These are phyloP conservation scores for Erodium moschatum DNA, from an alignment of 441 rosid species.

Conservation along the genomic window DNA sequence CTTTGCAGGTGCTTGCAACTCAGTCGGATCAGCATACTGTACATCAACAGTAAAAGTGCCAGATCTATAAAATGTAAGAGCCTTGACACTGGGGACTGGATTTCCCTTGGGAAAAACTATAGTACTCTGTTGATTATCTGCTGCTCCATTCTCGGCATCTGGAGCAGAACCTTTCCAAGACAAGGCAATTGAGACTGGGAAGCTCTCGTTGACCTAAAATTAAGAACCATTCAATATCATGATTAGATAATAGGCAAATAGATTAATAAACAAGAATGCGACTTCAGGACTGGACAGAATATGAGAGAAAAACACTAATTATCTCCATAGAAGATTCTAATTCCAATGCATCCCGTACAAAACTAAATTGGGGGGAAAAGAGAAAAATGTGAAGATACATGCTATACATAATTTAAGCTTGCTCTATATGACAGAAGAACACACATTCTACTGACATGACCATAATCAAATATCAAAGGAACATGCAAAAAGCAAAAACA, in stretches of 20 bases:
- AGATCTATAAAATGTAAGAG: slow-evolving; percentile 67
- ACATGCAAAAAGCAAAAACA: neutral
- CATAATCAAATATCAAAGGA: no score
- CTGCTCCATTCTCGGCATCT: slow-evolving; percentile 53
- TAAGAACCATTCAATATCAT: neutral
- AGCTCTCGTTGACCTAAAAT: slow-evolving; percentile 72
- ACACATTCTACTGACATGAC: no score
- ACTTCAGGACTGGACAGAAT: neutral
- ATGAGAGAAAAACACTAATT: neutral
- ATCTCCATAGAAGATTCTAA: neutral
- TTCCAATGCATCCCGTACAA: neutral
- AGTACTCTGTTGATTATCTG: slow-evolving; percentile 67
- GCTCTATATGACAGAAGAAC: no score
- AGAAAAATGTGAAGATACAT: no score
- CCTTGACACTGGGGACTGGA: slow-evolving; percentile 75
- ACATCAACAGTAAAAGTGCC: slow-evolving; percentile 76
- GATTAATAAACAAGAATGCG: neutral
- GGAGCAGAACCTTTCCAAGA: slow-evolving; percentile 69
- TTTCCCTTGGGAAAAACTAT: slow-evolving; percentile 82
- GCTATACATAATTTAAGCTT: no score
- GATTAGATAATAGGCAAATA: neutral
- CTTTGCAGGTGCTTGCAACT: slow-evolving; percentile 53
- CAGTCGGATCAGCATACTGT: slow-evolving; percentile 51
- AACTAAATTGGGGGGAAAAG: neutral
- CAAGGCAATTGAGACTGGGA: slow-evolving; percentile 67